phyloP scores from a whole-genome alignment of 805 yeast species.

The Blastobotrys robertii region DNA sequence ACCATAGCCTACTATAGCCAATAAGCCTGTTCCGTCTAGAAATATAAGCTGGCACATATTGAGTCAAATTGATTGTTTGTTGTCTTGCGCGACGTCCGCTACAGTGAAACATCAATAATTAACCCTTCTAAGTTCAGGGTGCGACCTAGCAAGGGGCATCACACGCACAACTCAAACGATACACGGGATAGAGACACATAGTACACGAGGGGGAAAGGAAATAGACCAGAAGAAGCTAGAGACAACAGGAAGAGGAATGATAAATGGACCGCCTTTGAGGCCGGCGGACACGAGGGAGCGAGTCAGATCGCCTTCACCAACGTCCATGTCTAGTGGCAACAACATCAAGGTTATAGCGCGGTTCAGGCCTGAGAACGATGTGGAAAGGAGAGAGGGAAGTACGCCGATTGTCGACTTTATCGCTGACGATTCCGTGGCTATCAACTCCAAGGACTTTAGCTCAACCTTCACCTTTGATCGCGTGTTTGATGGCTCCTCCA shows the following conservation, averaged over 20 bases:
- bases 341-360: constrained; percentile 63
- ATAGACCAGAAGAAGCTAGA: neutral
- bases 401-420: constrained; percentile 16
- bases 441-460: constrained; percentile 20
- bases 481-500: constrained; percentile 42
- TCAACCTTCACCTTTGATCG: constrained; percentile 50
- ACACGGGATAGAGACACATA: neutral
- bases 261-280: too few relatives aligned
- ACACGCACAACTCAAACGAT: too few relatives aligned
- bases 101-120: too few relatives aligned
- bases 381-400: constrained; percentile 23
- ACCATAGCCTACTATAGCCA: too few relatives aligned
- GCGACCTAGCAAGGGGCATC: too few relatives aligned
- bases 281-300: too few relatives aligned
- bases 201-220: neutral
- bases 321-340: constrained; percentile 1
- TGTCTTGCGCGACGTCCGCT: too few relatives aligned
- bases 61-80: too few relatives aligned
- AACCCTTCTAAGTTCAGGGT: too few relatives aligned
- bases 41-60: too few relatives aligned
- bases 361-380: constrained; percentile 47
- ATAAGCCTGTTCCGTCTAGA: too few relatives aligned
- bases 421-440: constrained; percentile 19
- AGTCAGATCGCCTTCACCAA: too few relatives aligned
- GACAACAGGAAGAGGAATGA: neutral